Conservation (phyloP, 179 eudicot species). For the Spinacia oleracea region DNA sequence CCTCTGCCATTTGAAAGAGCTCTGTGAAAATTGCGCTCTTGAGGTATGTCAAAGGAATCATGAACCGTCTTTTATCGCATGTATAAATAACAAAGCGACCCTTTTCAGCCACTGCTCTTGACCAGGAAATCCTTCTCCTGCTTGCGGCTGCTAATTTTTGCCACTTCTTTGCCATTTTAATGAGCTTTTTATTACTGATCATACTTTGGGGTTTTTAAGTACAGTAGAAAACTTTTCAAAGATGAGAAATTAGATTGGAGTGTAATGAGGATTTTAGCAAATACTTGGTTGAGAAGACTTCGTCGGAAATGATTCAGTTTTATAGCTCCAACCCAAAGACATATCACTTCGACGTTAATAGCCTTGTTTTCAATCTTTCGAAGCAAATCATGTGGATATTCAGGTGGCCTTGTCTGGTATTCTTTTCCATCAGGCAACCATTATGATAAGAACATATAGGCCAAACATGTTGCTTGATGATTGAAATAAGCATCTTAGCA, state of each 20-base stretch:
- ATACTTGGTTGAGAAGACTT: background rate
- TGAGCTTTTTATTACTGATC: constrained; percentile 10
- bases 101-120: constrained; percentile 23
- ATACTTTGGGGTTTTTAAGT: background rate
- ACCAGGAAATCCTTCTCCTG: constrained; percentile 14
- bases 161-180: constrained; percentile 11
- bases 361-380: background rate
- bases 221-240: background rate
- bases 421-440: background rate
- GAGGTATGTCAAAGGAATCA: constrained; percentile 37
- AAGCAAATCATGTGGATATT: background rate
- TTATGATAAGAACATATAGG: background rate
- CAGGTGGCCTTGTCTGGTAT: constrained; percentile 5
- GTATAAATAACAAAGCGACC: constrained; percentile 43
- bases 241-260: background rate
- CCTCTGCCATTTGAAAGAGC: constrained; percentile 41
- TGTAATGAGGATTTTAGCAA: background rate
- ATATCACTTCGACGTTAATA: background rate
- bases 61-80: constrained; percentile 30
- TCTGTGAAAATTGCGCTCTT: constrained; percentile 31
- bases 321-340: background rate
- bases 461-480: background rate
- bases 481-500: background rate
- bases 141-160: constrained; percentile 7
- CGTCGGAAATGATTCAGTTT: background rate